These are phyloP conservation scores for Karstenula rhodostoma DNA, from an alignment of 2,329 filamentous ascomycete species.

Conservation along the genomic window DNA sequence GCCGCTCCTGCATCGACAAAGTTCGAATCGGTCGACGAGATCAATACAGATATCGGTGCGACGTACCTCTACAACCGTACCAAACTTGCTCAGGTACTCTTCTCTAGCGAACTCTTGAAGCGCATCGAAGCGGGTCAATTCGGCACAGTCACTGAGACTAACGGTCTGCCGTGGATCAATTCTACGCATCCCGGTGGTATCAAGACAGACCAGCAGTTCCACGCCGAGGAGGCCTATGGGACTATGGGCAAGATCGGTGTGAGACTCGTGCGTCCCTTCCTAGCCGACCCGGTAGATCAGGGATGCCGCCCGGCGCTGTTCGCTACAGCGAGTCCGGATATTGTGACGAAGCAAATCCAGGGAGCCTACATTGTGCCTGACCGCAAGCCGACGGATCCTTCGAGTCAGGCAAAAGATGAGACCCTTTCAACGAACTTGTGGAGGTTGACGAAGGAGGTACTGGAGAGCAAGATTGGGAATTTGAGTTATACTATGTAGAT, in stretches of 20 bases:
- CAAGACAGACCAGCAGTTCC: constrained; percentile 57
- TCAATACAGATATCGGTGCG: constrained; percentile 60
- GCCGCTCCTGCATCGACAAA: constrained; percentile 47
- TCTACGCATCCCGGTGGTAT: constrained; percentile 61
- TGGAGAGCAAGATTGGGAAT: constrained; percentile 52
- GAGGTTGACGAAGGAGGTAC: constrained; percentile 55
- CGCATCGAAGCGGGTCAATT: constrained; percentile 45
- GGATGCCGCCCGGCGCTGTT: constrained; percentile 60
- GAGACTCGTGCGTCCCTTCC: constrained; percentile 54
- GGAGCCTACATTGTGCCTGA: constrained; percentile 61
- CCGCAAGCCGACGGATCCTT: constrained; percentile 55
- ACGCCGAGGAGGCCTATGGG: constrained; percentile 61
- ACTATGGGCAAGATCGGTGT: constrained; percentile 57
- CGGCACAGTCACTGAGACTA: constrained; percentile 40
- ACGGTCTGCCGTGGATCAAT: constrained; percentile 57
- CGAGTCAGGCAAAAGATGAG: constrained; percentile 54
- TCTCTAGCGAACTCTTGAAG: constrained; percentile 53
- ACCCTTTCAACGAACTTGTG: constrained; percentile 56
- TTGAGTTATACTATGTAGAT: constrained; percentile 40
- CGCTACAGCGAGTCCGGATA: constrained; percentile 56
- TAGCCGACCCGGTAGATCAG: constrained; percentile 59
- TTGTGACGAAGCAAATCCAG: constrained; percentile 55
- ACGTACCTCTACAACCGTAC: constrained; percentile 59
- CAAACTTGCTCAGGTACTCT: constrained; percentile 60
- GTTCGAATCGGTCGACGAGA: constrained; percentile 57